These are phyloP conservation scores for Aureobasidium sp. DNA, from an alignment of 2,329 filamentous ascomycete genomes.

Conservation along the genomic window DNA sequence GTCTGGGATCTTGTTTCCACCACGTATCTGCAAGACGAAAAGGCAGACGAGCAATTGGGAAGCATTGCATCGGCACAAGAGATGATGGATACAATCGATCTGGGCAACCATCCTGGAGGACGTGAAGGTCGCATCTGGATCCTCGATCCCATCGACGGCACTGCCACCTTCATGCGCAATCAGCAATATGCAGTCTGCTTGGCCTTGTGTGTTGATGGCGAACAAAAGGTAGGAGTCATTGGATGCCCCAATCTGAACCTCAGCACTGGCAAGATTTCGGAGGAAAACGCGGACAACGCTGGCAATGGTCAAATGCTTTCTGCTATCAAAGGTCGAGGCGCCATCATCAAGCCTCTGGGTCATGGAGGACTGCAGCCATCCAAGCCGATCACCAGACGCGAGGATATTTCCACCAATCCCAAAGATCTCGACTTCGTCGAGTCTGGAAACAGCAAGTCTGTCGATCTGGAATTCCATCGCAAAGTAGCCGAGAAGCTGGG, in stretches of 20 bases:
- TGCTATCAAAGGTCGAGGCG: constrained; percentile 40
- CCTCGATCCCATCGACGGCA: constrained; percentile 58
- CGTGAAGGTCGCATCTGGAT: constrained; percentile 46
- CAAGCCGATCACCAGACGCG: constrained; percentile 22
- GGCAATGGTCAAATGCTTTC: constrained; percentile 40
- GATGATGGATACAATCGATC: constrained; percentile 54
- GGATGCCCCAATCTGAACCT: constrained; percentile 54
- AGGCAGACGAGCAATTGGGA: constrained; percentile 27
- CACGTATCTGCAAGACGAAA: constrained; percentile 27
- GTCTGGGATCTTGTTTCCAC: constrained; percentile 48
- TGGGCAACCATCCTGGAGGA: constrained; percentile 39
- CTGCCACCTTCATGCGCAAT: constrained; percentile 51
- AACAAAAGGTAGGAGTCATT: constrained; percentile 50
- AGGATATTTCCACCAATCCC: constrained; percentile 5
- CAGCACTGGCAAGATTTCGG: constrained; percentile 34
- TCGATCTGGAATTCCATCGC: constrained; percentile 21
- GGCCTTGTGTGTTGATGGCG: constrained; percentile 48
- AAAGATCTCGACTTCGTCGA: constrained; percentile 2
- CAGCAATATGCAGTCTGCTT: constrained; percentile 57
- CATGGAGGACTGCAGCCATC: constrained; percentile 42
- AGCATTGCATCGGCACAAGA: constrained; percentile 41
- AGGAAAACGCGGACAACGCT: constrained; percentile 37
- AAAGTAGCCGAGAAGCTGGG: constrained; percentile 31
- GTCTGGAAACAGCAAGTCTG: constrained; percentile 3
- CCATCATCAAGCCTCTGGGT: constrained; percentile 52